Percentiles rank a stretch among this genome's conserved stretches.
Evolutionary conservation across 1,284 basidiomycete genomes (phyloP).

Genomic region (Puccinia brachypodii): DNA sequence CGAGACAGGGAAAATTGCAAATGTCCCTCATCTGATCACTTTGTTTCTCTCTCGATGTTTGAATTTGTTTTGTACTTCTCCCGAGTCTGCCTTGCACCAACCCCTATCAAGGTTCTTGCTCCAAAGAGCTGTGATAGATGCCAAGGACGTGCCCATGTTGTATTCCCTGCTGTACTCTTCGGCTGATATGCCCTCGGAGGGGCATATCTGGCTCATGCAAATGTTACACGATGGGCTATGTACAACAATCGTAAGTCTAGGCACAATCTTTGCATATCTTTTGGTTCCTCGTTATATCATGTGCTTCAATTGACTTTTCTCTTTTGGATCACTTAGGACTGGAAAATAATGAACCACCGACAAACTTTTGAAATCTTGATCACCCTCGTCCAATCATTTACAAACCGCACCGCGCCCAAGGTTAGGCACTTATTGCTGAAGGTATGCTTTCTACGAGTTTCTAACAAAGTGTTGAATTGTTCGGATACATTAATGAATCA

Average conservation of each 20-base stretch:
- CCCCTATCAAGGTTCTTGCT: conserved; percentile 76
- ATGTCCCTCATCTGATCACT: conserved; percentile 71
- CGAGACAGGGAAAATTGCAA: not conserved
- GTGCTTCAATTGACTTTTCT: not conserved
- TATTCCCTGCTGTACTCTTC: conserved; percentile 77
- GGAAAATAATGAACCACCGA: conserved; percentile 42
- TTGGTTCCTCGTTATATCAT: not conserved
- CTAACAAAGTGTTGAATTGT: not conserved
- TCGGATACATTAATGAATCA: not conserved
- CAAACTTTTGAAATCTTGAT: conserved; percentile 47
- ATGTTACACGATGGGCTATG: conserved; percentile 78
- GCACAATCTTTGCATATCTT: not conserved
- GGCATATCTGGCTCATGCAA: conserved; percentile 81
- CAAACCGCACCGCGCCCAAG: not conserved
- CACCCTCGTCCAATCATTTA: conserved; percentile 31
- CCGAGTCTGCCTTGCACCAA: conserved; percentile 78
- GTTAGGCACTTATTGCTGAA: conserved; percentile 23
- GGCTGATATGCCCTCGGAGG: conserved; percentile 74
- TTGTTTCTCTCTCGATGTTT: conserved; percentile 77
- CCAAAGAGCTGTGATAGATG: conserved; percentile 74
- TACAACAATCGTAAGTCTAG: conserved; percentile 59
- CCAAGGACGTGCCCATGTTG: conserved; percentile 76
- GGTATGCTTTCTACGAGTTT: not conserved
- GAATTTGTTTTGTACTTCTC: conserved; percentile 68
- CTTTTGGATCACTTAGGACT: conserved; percentile 35